Evolutionary conservation across 305 asterid species (phyloP).

Genomic region (Fraxinus platypoda): DNA sequence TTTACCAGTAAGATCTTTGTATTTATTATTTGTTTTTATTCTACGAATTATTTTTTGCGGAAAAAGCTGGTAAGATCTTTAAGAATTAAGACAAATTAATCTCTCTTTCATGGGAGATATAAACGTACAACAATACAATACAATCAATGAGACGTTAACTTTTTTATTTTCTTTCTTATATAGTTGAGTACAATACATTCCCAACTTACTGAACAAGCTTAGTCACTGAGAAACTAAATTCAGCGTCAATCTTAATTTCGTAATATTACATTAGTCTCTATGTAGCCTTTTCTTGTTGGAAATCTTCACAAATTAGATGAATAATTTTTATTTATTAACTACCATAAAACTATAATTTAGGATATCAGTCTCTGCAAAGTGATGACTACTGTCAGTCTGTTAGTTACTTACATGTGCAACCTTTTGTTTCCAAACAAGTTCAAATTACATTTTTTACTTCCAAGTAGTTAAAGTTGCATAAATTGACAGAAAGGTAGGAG

Average conservation of each 20-base stretch:
- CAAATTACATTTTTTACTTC: not conserved
- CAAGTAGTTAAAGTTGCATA: not conserved
- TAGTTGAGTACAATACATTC: not conserved
- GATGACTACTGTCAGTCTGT: not conserved
- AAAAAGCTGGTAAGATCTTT: not conserved
- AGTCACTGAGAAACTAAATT: not conserved
- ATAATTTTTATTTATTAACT: not conserved
- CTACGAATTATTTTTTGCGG: not conserved
- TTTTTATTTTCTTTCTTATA: not conserved
- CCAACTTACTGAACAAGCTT: not conserved
- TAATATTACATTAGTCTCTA: not conserved
- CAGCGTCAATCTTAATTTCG: not conserved
- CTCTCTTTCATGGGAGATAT: not conserved
- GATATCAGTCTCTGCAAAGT: not conserved
- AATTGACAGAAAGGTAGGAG: not conserved
- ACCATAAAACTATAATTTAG: not conserved
- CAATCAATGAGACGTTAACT: not conserved
- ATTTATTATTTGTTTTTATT: not conserved
- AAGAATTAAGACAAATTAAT: not conserved
- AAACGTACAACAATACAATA: not conserved
- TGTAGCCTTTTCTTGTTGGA: not conserved
- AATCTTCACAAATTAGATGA: not conserved
- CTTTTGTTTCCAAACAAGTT: not conserved
- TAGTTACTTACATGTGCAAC: not conserved
- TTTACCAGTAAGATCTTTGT: slow-evolving; percentile 62